Conservation (phyloP, 139 green algal species). For the Tetraselmis striata region DNA sequence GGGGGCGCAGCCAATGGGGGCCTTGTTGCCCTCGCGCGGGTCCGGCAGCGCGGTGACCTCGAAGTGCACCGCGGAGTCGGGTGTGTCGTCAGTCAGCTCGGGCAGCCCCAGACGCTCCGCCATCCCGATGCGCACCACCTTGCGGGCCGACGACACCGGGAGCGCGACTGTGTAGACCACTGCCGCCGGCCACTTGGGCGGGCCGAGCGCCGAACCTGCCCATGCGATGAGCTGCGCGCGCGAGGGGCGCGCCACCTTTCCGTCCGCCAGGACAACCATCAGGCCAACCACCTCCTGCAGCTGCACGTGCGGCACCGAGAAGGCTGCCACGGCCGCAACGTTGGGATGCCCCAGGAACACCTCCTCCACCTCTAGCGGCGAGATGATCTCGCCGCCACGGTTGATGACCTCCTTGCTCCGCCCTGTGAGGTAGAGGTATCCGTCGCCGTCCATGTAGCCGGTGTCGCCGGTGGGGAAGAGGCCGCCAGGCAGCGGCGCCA, state of each 20-base stretch:
- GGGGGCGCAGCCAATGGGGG: not conserved
- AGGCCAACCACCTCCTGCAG: conserved; percentile 24
- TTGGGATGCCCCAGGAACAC: conserved; percentile 17
- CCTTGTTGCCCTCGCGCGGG: not conserved
- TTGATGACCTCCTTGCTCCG: conserved; percentile 93
- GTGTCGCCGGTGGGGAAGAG: conserved; percentile 75
- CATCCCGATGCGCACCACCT: conserved; percentile 13
- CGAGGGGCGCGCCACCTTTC: not conserved
- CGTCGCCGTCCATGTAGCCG: conserved; percentile 65
- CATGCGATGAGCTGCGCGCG: conserved; percentile 4
- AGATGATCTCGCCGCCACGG: conserved; percentile 81
- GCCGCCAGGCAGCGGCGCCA: conserved; percentile 45
- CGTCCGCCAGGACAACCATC: conserved; percentile 9
- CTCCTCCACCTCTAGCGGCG: conserved; percentile 60
- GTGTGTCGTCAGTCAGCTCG: conserved; percentile 1
- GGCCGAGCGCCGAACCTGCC: not conserved
- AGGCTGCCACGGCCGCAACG: conserved; percentile 21
- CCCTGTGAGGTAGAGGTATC: conserved; percentile 76
- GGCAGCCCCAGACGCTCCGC: conserved; percentile 6
- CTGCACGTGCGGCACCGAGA: conserved; percentile 22
- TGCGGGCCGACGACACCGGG: conserved; percentile 10
- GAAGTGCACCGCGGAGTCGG: conserved; percentile 3
- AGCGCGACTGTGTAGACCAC: conserved; percentile 8
- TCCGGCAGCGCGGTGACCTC: not conserved
- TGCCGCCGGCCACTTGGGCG: conserved; percentile 17